Evolutionary conservation across 306 rosid species (phyloP), one percentile per base, ranked within the genome.

Genomic region (Acacia crassicarpa): DNA sequence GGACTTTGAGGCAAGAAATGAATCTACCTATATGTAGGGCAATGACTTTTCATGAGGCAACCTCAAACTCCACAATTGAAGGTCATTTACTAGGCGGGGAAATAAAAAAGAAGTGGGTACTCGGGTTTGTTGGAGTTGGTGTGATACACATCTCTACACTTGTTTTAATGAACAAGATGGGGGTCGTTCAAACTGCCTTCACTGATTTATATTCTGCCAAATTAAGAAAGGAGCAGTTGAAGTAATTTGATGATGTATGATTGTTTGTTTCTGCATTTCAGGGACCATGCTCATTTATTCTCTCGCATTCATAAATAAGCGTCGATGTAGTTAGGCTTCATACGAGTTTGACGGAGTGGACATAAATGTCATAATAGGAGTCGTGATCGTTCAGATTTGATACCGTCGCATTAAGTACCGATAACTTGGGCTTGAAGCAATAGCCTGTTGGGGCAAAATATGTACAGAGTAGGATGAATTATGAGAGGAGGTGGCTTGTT

Each of bases 61-160:
- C 79, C 85, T 30, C 82, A 78, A 84, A 78, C 72, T 83, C 67
- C 66, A 82, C 81, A 32, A 81, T 84, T 61, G 84, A 78, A 33
- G 81, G 25, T n/a, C 13, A 22, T n/a, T 78, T 72, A 72, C 13
- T 58, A 22, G 5, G 30, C 14, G 30, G 6, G 77, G 22, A 54
- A 58, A 58, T 58, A 78, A 41, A 65, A 74, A 27, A 81, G 41
- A 49, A 40, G 78, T 54, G 78, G 75, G 41, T 82, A 49, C 61
- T 61, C 72, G 69, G 87, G 53, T 81, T 92, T 43, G 91, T 87
- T 86, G 88, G 72, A 83, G 90, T 93, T 81, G 91, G 84, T 86
- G 80, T 41, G 59, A 72, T 84, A 40, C 78, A 10, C 78, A 58
- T 78, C 75, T 81, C 81, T 54, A 20, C 13, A 8, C 54, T 43